phyloP scores from a whole-genome alignment of 352 stramenopile genomes.

The Pythium phragmiticola region DNA sequence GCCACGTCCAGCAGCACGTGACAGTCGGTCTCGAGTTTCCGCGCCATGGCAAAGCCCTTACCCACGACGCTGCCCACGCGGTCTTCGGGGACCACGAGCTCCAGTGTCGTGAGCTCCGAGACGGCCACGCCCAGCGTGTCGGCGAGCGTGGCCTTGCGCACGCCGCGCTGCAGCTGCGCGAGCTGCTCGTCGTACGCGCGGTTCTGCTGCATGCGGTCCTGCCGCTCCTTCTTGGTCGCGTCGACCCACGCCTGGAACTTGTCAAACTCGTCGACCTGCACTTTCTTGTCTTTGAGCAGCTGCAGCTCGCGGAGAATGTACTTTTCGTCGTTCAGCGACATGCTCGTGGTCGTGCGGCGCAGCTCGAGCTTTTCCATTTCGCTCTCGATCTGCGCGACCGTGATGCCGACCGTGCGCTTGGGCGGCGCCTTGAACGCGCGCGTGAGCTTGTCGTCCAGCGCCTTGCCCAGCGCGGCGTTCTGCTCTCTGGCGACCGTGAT shows the following conservation, averaged over 20 bases:
- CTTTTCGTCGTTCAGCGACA: conserved; percentile 72
- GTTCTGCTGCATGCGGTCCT: conserved; percentile 60
- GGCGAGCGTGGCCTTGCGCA: conserved; percentile 57
- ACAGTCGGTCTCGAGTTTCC: conserved; percentile 58
- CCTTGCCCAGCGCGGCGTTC: conserved; percentile 59
- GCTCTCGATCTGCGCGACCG: conserved; percentile 45
- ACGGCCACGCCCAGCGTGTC: conserved; percentile 31
- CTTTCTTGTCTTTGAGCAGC: conserved; percentile 54
- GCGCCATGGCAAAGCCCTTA: conserved; percentile 57
- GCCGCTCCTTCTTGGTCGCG: conserved; percentile 46
- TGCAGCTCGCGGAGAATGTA: conserved; percentile 67
- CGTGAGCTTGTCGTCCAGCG: conserved; percentile 72
- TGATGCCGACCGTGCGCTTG: conserved; percentile 49
- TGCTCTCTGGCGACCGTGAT: conserved; percentile 35
- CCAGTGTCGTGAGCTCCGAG: conserved; percentile 45
- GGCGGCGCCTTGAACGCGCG: conserved; percentile 67
- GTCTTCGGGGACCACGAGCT: conserved; percentile 56
- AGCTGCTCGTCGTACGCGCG: conserved; percentile 47
- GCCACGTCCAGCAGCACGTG: conserved; percentile 64
- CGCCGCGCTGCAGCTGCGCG: conserved; percentile 43
- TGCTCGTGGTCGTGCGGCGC: conserved; percentile 65
- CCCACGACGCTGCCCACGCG: conserved; percentile 67
- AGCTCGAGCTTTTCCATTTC: conserved; percentile 64
- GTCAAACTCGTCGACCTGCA: conserved; percentile 47
- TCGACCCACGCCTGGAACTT: conserved; percentile 68